phyloP scores from a whole-genome alignment of 768 basidiomycete genomes.

The Xanthoconium stramineum region DNA sequence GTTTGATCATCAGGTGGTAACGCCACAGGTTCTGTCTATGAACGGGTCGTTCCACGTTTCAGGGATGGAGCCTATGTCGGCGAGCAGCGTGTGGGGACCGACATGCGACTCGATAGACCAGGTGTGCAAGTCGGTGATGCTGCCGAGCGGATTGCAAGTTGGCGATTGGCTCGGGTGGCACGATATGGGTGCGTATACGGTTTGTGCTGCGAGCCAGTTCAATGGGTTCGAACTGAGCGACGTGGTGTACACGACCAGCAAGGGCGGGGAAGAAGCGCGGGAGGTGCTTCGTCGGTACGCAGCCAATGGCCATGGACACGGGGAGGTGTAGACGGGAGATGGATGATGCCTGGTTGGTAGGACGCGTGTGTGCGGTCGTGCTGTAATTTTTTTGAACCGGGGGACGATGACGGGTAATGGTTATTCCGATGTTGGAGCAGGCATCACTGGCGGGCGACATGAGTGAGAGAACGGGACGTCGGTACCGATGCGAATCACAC shows the following conservation, averaged over 20 bases:
- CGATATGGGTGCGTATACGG: slow-evolving; percentile 99
- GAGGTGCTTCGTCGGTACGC: slow-evolving; percentile 49
- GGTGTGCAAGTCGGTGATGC: slow-evolving; percentile 60
- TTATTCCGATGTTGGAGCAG: background rate
- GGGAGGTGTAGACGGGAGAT: slow-evolving; percentile 4
- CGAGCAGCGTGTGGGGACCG: slow-evolving; percentile 92
- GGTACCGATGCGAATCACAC: slow-evolving; percentile 6
- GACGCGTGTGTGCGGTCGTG: background rate
- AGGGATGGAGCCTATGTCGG: slow-evolving; percentile 39
- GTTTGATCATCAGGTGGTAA: slow-evolving; percentile 93
- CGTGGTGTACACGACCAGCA: slow-evolving; percentile 76
- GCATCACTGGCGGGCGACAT: background rate
- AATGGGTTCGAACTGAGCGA: slow-evolving; percentile 85
- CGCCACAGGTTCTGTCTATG: slow-evolving; percentile 77
- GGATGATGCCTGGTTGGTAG: slow-evolving; percentile 1
- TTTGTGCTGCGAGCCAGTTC: slow-evolving; percentile 95
- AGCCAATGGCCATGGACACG: slow-evolving; percentile 38
- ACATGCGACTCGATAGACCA: slow-evolving; percentile 98
- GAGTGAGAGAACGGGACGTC: background rate
- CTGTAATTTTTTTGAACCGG: slow-evolving; percentile 15
- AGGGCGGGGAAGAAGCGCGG: slow-evolving; percentile 50
- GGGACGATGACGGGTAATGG: slow-evolving; percentile 12
- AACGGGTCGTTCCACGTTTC: slow-evolving; percentile 53
- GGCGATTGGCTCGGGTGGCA: slow-evolving; percentile 99
- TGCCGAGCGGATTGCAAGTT: slow-evolving; percentile 71